phyloP scores from a whole-genome alignment of 306 rosid species.

The Luffa aegyptiaca region DNA sequence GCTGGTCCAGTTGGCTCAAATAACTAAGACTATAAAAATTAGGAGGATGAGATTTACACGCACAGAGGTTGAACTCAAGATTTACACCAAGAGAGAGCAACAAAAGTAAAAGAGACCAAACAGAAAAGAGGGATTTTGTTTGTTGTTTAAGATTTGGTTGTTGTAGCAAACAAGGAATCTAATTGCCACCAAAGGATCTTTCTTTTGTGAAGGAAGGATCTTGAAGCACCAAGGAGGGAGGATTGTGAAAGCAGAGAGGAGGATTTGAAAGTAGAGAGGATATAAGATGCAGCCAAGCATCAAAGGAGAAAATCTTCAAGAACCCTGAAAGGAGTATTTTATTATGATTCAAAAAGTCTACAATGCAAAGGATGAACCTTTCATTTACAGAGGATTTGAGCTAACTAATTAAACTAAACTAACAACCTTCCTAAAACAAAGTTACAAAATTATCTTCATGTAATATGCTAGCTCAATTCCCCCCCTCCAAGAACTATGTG shows the following conservation, averaged over 20 bases:
- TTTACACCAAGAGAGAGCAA: not conserved
- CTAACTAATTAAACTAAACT: too few relatives aligned
- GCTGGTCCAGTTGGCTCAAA: too few relatives aligned
- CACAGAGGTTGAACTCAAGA: not conserved
- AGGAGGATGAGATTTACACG: not conserved
- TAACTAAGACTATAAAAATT: too few relatives aligned
- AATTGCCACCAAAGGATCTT: not conserved
- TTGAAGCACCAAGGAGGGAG: not conserved
- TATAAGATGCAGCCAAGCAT: not conserved
- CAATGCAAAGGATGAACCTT: not conserved
- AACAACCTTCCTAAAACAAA: too few relatives aligned
- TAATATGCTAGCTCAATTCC: too few relatives aligned
- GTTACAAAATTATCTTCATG: too few relatives aligned
- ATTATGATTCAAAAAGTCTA: not conserved
- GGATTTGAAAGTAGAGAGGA: not conserved
- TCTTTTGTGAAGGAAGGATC: not conserved
- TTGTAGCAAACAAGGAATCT: too few relatives aligned
- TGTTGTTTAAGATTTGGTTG: too few relatives aligned
- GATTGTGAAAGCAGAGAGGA: too few relatives aligned
- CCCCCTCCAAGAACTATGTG: too few relatives aligned
- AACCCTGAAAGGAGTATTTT: not conserved
- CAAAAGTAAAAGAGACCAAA: not conserved
- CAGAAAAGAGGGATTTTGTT: not conserved
- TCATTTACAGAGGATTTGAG: too few relatives aligned
- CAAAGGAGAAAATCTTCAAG: not conserved